Percentiles rank a stretch among this genome's conserved stretches.
Evolutionary conservation across 345 rosid species (phyloP).

Genomic region (Jatropha curcas): DNA sequence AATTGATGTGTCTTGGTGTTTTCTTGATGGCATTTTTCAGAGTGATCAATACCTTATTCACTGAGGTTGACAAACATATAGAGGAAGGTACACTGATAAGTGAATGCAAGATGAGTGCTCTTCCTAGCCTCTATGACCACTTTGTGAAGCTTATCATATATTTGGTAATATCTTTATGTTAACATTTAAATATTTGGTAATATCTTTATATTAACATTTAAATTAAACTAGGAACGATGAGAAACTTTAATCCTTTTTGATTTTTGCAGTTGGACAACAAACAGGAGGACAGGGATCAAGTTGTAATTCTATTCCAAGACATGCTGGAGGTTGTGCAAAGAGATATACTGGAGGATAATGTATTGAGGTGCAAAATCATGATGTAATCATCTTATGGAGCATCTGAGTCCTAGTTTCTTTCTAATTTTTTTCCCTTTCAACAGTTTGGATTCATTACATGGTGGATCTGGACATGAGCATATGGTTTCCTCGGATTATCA

Average conservation of each 20-base stretch:
- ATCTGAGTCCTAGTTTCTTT: not conserved
- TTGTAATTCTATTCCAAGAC: constrained; percentile 95
- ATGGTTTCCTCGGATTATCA: constrained; percentile 58
- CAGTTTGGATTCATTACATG: constrained; percentile 75
- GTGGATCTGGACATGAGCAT: constrained; percentile 73
- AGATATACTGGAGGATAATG: constrained; percentile 82
- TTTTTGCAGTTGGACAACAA: constrained; percentile 67
- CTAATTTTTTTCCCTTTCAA: constrained; percentile 22
- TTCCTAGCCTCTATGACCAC: constrained; percentile 81
- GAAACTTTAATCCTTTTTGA: constrained; percentile 17
- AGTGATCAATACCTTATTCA: constrained; percentile 65
- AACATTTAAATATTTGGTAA: not conserved
- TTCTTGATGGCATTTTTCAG: constrained; percentile 42
- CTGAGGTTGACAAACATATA: constrained; percentile 60
- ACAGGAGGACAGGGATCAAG: constrained; percentile 70
- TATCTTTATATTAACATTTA: not conserved
- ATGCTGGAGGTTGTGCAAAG: constrained; percentile 95
- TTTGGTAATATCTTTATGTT: constrained; percentile 57
- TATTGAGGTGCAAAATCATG: constrained; percentile 43
- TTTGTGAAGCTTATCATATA: constrained; percentile 78
- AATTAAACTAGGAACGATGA: not conserved
- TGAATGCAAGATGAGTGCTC: constrained; percentile 81
- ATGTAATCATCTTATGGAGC: not conserved
- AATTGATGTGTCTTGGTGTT: constrained; percentile 13
- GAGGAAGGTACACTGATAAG: constrained; percentile 35